Base-by-base conservation (phyloP, 331 rosid genomes). In the Pyracantha coccinea region DNA sequence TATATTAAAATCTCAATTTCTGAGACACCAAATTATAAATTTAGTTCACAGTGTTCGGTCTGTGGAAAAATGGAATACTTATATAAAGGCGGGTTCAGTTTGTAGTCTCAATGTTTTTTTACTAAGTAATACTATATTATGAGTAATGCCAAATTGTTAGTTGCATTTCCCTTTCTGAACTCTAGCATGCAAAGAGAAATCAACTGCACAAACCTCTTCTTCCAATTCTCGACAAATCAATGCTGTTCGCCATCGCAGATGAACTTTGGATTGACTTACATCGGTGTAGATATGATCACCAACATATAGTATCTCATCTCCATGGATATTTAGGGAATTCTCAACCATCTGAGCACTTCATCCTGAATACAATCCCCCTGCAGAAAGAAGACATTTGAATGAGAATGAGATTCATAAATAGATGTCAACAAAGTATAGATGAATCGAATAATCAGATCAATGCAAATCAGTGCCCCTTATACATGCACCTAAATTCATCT, bases 281-380 rank as follows among this genome's bases (percentile, higher is more conserved):
- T 94, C 99, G 14, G 97, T 94, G 80, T 92, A 94, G 68, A 94
- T 94, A 83, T 94, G 97, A 83, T 94, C 99, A 69, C 99, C 99
- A 50, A 94, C 99, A 80, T 94, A 94, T 78, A 94, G 75, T 75
- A 94, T 94, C 79, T 94, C 99, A 77, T 94, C 99, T 60, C 99
- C 99, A 45, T 92, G 99, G 76, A 91, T 85, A 80, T 78, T 66
- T 57, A 94, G 79, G 38, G 97, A 94, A 47, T 85, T 90, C 86
- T 94, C 99, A 76, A 94, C 85, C 99, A 92, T 92, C 77, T 92
- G 99, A 2, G 99, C 97, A 82, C 96, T 87, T 23, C 99, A 97
- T 28, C 99, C 99, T 0, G 99, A 94, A 87, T 94, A 94, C 86
- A 94, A 78, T 32, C 97, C 97, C 68, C 99, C 99, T 94, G 87